Conservation (phyloP, 352 stramenopile species). For the Thalassiosira oceanica region DNA sequence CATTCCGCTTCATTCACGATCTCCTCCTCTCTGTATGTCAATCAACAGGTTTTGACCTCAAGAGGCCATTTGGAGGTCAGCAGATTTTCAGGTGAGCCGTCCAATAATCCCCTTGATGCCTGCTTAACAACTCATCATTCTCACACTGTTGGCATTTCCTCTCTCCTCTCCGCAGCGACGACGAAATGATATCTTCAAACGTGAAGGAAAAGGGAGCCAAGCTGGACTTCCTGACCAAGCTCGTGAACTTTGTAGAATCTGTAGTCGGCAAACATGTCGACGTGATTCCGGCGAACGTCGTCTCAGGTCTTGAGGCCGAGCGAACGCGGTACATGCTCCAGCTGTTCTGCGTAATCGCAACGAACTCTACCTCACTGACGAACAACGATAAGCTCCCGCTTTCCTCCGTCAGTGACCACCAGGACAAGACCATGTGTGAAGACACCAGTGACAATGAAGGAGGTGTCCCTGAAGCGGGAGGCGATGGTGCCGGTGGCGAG, state of each 20-base stretch:
- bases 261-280: constrained; percentile 87
- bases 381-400: too few species aligned
- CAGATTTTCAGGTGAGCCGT: too few species aligned
- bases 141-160: too few species aligned
- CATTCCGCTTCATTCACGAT: constrained; percentile 90
- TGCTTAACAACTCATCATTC: too few species aligned
- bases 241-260: constrained; percentile 73
- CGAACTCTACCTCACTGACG: too few species aligned
- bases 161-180: constrained; percentile 78
- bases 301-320: constrained; percentile 90
- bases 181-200: constrained; percentile 87
- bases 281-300: constrained; percentile 87
- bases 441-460: too few species aligned
- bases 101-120: too few species aligned
- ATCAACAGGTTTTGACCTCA: constrained; percentile 86
- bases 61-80: too few species aligned
- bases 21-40: constrained; percentile 87
- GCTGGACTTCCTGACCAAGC: constrained; percentile 86
- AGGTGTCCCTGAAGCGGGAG: too few species aligned
- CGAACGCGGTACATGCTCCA: constrained; percentile 93
- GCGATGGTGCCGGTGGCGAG: too few species aligned
- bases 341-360: constrained; percentile 84
- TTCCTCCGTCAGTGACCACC: too few species aligned
- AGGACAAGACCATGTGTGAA: too few species aligned
- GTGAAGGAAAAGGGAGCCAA: constrained; percentile 94